Conservation (phyloP, 2,329 filamentous ascomycete species). For the Aspergillus neotritici region DNA sequence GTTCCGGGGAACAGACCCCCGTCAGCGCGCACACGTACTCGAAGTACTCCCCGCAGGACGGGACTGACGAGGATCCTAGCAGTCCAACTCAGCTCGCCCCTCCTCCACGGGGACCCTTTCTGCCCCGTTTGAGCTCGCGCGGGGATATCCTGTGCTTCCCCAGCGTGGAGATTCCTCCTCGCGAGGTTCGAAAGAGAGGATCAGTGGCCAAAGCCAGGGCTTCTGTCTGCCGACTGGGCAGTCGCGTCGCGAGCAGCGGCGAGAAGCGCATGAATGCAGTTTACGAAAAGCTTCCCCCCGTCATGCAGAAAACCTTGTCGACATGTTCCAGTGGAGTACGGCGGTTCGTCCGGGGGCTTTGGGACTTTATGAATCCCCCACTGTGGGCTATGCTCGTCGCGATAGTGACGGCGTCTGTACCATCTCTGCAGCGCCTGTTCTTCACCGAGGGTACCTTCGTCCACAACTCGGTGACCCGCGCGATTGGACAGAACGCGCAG, state of each 20-base stretch:
- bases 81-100: conserved; percentile 23
- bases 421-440: conserved; percentile 73
- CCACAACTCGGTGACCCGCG: conserved; percentile 85
- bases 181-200: conserved; percentile 23
- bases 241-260: conserved; percentile 16
- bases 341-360: conserved; percentile 62
- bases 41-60: conserved; percentile 25
- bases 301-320: conserved; percentile 48
- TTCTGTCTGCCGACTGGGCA: conserved; percentile 15
- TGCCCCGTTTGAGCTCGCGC: conserved; percentile 36
- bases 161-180: conserved; percentile 28
- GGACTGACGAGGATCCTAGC: conserved; percentile 16
- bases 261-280: conserved; percentile 20
- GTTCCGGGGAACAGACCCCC: conserved; percentile 38
- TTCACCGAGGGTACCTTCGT: conserved; percentile 86
- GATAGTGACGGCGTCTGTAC: conserved; percentile 85
- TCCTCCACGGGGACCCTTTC: conserved; percentile 32
- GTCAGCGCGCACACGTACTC: conserved; percentile 30
- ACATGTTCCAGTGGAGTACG: conserved; percentile 35
- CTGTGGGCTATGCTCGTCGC: conserved; percentile 94
- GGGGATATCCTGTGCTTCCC: conserved; percentile 59
- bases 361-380: conserved; percentile 97
- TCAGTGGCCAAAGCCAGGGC: conserved; percentile 25
- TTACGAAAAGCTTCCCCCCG: conserved; percentile 49
- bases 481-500: conserved; percentile 75